Conservation (phyloP, 176 grass and related monocot genomes). For the Bonia amplexicaulis region DNA sequence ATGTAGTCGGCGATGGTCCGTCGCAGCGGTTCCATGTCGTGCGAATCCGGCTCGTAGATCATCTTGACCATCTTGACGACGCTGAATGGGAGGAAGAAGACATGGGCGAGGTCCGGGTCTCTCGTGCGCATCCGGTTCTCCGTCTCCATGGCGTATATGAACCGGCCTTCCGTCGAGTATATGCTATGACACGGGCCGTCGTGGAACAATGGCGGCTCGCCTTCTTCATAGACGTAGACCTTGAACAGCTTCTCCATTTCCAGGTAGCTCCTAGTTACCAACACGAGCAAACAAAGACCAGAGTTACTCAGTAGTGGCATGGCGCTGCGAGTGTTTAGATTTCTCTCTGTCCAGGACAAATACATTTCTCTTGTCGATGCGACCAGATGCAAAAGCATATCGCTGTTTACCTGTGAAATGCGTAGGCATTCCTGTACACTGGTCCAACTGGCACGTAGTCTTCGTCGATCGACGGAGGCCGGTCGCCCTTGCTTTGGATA, state of each 20-base stretch:
- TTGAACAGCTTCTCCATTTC: slow-evolving; percentile 92
- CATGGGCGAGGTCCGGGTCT: slow-evolving; percentile 58
- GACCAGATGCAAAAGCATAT: neutral
- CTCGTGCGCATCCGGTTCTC: slow-evolving; percentile 44
- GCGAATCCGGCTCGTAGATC: slow-evolving; percentile 50
- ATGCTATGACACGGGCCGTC: slow-evolving; percentile 87
- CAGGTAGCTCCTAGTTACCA: slow-evolving; percentile 75
- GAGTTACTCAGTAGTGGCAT: neutral
- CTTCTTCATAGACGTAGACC: slow-evolving; percentile 82
- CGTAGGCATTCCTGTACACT: slow-evolving; percentile 64
- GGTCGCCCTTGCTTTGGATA: slow-evolving; percentile 7
- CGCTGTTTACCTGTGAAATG: slow-evolving; percentile 62
- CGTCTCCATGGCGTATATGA: slow-evolving; percentile 74
- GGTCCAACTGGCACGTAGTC: slow-evolving; percentile 69
- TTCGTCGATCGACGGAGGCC: slow-evolving; percentile 25
- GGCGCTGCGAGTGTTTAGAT: neutral
- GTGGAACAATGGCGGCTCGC: slow-evolving; percentile 92
- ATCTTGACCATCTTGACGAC: slow-evolving; percentile 81
- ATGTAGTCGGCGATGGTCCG: slow-evolving; percentile 65
- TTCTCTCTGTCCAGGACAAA: neutral
- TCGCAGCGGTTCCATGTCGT: slow-evolving; percentile 54
- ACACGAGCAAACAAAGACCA: neutral
- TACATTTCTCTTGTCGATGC: neutral
- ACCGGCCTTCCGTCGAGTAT: slow-evolving; percentile 86
- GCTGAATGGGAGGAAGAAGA: slow-evolving; percentile 83